Base-by-base conservation (phyloP, 257 asterid species). In the Primulina huaijiensis region DNA sequence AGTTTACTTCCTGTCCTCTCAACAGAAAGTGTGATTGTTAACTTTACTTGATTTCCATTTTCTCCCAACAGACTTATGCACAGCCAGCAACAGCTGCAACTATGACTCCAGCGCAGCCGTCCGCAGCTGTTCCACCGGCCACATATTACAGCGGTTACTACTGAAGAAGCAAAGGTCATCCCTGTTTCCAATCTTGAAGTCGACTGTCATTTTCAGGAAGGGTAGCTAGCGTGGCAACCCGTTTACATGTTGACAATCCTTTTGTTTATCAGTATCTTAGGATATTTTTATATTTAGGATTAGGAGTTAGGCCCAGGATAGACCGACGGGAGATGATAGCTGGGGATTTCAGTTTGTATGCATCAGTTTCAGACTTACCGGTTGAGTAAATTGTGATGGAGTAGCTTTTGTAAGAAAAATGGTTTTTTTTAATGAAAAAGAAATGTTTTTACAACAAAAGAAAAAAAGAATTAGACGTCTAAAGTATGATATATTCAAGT, bases 101-200 rank as follows among this genome's bases (percentile, higher is more conserved):
- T 8, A 53, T 82, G 83, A 64, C 87, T 60, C 84, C 90, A 14
- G 87, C 87, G 10, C 96, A 70, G 75, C 90, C 80, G n/a, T 65
- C 88, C 37, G 76, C 84, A 60, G 76, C 85, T 23, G 89, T 78
- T 56, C 78, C 95, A 38, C 77, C 86, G 1, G 75, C 95, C 14
- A 65, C 92, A 21, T 90, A 90, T 79, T 88, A 90, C 35, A 64
- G 86, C 69, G 76, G 80, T 75, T 93, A 89, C 69, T 90, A 90
- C 72, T 89, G 86, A 93, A 53, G 38, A 68, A 69, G 71, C 75
- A 37, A 73, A 52, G 55, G 23, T 43, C 37, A 38, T 52, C 64
- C 62, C 38, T 67, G 20, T 60, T 67, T 82, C 65, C 65, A 50
- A 40, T 75, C 56, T 34, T 69, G 77, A 23, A 68, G 46, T 55